Conservation (phyloP, 306 rosid genomes). For the Lagenaria siceraria region DNA sequence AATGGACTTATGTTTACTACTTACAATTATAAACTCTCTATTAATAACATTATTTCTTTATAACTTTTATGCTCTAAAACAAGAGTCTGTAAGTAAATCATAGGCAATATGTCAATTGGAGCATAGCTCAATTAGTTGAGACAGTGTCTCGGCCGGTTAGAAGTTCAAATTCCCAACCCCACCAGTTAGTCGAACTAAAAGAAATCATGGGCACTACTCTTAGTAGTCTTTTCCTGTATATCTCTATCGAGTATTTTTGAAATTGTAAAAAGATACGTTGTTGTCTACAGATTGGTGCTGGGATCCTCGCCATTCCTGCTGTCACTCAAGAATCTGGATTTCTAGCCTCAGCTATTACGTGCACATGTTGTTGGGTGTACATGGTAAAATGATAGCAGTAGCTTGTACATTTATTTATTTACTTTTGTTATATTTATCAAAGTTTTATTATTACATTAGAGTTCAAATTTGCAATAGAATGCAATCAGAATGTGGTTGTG, state of each 20-base stretch:
- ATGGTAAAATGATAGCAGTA: conserved; percentile 32
- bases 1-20: not conserved
- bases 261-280: not conserved
- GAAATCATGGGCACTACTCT: not conserved
- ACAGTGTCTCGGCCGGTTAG: too few species aligned
- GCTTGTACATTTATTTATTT: not conserved
- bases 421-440: not conserved
- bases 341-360: conserved; percentile 53
- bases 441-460: not conserved
- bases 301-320: conserved; percentile 71
- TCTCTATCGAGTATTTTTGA: not conserved
- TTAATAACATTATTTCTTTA: not conserved
- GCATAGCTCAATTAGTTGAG: too few species aligned
- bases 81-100: not conserved
- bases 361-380: conserved; percentile 53
- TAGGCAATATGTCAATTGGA: not conserved
- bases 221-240: not conserved
- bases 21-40: not conserved
- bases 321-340: conserved; percentile 77
- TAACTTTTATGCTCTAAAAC: not conserved
- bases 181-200: too few species aligned
- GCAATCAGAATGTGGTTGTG: not conserved
- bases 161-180: too few species aligned
- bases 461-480: not conserved
- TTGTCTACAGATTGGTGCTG: conserved; percentile 52